A percentile compares a stretch with the other conserved stretches of the same genome.
Conservation (phyloP, 495 filamentous ascomycete genomes). For the Lepraria neglecta region DNA sequence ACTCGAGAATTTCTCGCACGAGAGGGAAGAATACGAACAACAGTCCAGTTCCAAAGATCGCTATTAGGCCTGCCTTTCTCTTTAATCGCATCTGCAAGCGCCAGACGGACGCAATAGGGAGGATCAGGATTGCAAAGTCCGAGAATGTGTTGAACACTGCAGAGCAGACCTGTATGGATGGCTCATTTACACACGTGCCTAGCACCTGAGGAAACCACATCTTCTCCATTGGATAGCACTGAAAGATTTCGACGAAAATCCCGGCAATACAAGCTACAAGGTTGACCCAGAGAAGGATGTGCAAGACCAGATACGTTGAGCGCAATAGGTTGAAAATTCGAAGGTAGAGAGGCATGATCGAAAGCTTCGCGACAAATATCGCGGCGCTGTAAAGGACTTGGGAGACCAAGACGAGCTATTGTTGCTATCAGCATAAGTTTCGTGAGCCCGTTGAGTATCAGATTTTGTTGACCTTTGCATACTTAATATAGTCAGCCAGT, state of each 20-base stretch:
- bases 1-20: not conserved
- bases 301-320: constrained; percentile 31
- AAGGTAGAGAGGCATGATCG: constrained; percentile 35
- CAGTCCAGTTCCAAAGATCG: constrained; percentile 21
- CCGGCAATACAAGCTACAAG: constrained; percentile 31
- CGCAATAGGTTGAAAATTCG: constrained; percentile 33
- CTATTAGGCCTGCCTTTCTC: constrained; percentile 13
- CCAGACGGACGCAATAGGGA: constrained; percentile 23
- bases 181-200: constrained; percentile 34
- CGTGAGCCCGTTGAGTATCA: not conserved
- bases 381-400: constrained; percentile 35
- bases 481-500: not conserved
- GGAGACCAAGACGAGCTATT: constrained; percentile 27
- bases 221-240: constrained; percentile 36
- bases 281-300: constrained; percentile 37
- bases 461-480: constrained; percentile 2
- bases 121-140: constrained; percentile 22
- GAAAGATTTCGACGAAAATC: constrained; percentile 34
- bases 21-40: constrained; percentile 12
- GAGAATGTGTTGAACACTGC: constrained; percentile 19
- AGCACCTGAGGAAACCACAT: constrained; percentile 31
- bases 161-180: constrained; percentile 23
- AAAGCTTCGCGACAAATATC: constrained; percentile 36
- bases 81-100: constrained; percentile 20
- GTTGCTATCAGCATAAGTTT: constrained; percentile 21